These are phyloP conservation scores for Suillus subaureus DNA, from an alignment of 768 basidiomycete genomes.

Conservation along the genomic window DNA sequence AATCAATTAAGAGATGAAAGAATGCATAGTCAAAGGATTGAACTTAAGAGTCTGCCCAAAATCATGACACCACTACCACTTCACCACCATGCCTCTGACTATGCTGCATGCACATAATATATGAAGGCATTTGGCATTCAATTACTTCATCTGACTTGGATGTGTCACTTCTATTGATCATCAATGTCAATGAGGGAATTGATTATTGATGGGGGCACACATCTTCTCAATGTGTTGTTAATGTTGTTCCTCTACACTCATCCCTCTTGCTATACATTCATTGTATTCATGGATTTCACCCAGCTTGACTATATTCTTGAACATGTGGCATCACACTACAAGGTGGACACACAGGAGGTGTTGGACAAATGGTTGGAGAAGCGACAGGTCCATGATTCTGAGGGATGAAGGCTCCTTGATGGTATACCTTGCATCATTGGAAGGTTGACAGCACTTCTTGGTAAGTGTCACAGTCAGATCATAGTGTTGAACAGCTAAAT, in stretches of 20 bases:
- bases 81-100: too few species aligned
- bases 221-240: too few species aligned
- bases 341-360: not conserved
- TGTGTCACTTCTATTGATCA: too few species aligned
- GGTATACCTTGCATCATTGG: not conserved
- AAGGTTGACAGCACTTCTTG: not conserved
- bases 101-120: not conserved
- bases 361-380: not conserved
- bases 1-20: too few species aligned
- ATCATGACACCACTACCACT: too few species aligned
- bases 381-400: not conserved
- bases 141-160: too few species aligned
- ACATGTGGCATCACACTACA: not conserved
- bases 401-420: not conserved
- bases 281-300: not conserved
- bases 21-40: too few species aligned
- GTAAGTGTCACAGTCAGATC: not conserved
- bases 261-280: not conserved
- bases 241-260: not conserved
- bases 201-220: not conserved
- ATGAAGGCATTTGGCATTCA: not conserved
- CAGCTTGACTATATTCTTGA: not conserved
- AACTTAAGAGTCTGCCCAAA: too few species aligned
- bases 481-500: not conserved
- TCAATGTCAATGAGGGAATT: too few species aligned